Evolutionary conservation across 805 yeast species (phyloP).

Genomic region (Candida xyloterini): DNA sequence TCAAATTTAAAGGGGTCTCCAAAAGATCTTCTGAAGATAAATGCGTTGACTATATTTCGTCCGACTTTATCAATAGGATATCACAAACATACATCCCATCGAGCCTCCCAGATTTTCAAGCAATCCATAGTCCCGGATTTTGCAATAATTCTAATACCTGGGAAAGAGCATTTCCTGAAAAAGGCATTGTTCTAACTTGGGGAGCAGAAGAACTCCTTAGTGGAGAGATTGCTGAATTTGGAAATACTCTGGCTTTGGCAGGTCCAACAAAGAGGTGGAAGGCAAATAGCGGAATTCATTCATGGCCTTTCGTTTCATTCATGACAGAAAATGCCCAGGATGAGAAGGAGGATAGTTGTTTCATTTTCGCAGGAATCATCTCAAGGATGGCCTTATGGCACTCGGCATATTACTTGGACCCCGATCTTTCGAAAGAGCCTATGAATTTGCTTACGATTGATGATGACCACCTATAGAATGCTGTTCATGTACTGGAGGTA

Average conservation of each 20-base stretch:
- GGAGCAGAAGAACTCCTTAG: conserved; percentile 43
- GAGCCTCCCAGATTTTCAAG: conserved; percentile 17
- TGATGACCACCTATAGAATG: conserved; percentile 25
- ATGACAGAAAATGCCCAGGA: conserved; percentile 41
- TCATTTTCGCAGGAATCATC: conserved; percentile 36
- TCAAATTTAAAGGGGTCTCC: conserved; percentile 17
- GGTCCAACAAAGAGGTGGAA: conserved; percentile 36
- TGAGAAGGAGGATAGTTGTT: conserved; percentile 42
- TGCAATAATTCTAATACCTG: conserved; percentile 35
- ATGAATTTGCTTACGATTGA: conserved; percentile 35
- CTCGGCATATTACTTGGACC: conserved; percentile 29
- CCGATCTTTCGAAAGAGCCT: conserved; percentile 26
- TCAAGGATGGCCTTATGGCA: conserved; percentile 45
- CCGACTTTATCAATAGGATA: conserved; percentile 17
- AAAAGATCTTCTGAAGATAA: conserved; percentile 12
- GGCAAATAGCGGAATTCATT: conserved; percentile 38
- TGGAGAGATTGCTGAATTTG: conserved; percentile 37
- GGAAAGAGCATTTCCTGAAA: conserved; percentile 39
- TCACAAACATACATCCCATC: conserved; percentile 16
- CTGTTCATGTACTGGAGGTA: neutral
- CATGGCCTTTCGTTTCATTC: conserved; percentile 46
- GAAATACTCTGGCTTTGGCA: conserved; percentile 22
- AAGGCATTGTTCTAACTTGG: conserved; percentile 40
- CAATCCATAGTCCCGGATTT: conserved; percentile 34
- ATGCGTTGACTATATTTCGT: conserved; percentile 20